Conservation (phyloP, 176 grass and related monocot species). For the Musa acuminata region DNA sequence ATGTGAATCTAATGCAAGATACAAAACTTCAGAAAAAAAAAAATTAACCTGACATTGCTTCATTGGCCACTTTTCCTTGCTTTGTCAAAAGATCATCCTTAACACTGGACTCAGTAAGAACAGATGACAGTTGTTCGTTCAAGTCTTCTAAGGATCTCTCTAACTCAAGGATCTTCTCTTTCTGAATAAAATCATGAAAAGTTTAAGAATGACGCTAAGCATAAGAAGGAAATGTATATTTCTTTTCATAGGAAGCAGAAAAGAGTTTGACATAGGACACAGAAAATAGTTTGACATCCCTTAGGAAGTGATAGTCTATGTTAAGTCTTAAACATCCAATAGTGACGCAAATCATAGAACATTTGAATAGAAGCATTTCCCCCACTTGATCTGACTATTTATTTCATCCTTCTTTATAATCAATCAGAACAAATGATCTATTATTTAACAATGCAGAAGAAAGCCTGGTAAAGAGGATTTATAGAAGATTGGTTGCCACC, state of each 20-base stretch:
- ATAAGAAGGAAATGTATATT: background rate
- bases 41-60: constrained; percentile 25
- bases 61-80: constrained; percentile 28
- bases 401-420: no score
- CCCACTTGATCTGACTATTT: background rate
- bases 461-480: no score
- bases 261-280: no score
- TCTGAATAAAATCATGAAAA: constrained; percentile 7
- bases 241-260: no score
- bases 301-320: no score
- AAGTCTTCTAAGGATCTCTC: constrained; percentile 32
- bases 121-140: constrained; percentile 25
- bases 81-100: constrained; percentile 36
- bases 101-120: constrained; percentile 14
- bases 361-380: background rate
- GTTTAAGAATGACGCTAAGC: background rate
- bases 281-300: no score
- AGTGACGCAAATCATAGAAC: background rate
- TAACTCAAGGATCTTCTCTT: constrained; percentile 19
- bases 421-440: no score
- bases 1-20: background rate
- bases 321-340: no score
- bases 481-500: no score
- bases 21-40: background rate
- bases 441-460: no score